These are phyloP conservation scores for Ceratocystis cubensis DNA, from an alignment of 2,329 filamentous ascomycete species.

Conservation along the genomic window DNA sequence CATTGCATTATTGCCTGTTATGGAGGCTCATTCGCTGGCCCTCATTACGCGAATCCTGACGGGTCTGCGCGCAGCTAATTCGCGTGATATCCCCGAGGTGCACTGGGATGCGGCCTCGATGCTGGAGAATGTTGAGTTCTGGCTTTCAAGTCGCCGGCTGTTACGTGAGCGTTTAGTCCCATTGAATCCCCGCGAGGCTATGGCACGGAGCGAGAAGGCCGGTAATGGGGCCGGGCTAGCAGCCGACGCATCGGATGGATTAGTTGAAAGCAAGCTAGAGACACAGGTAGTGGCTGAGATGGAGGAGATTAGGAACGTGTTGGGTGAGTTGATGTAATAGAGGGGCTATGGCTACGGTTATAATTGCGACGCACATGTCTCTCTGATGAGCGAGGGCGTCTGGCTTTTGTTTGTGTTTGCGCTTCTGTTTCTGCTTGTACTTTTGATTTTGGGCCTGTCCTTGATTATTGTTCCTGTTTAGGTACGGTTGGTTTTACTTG, in stretches of 20 bases:
- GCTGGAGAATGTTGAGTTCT: conserved; percentile 73
- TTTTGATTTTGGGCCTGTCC: background rate
- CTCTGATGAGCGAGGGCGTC: background rate
- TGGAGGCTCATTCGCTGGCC: conserved; percentile 66
- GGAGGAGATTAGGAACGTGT: conserved; percentile 44
- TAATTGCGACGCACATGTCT: too few relatives aligned
- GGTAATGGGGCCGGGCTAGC: conserved; percentile 25
- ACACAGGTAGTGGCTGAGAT: conserved; percentile 62
- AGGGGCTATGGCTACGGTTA: background rate
- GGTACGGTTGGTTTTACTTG: background rate
- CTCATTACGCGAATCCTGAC: conserved; percentile 62
- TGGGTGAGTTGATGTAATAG: conserved; percentile 39
- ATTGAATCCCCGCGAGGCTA: conserved; percentile 57
- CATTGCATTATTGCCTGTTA: conserved; percentile 59
- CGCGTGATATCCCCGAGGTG: conserved; percentile 58
- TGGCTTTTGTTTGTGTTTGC: conserved; percentile 6
- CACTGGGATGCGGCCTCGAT: conserved; percentile 62
- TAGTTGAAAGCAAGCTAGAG: conserved; percentile 54
- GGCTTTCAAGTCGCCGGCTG: conserved; percentile 55
- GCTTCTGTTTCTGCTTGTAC: background rate
- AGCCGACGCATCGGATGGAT: background rate
- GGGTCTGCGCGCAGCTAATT: conserved; percentile 49
- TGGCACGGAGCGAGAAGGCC: conserved; percentile 38
- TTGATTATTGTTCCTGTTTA: background rate
- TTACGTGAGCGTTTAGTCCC: conserved; percentile 63